Conservation (phyloP, 805 yeast species). For the Blastobotrys attinorum region DNA sequence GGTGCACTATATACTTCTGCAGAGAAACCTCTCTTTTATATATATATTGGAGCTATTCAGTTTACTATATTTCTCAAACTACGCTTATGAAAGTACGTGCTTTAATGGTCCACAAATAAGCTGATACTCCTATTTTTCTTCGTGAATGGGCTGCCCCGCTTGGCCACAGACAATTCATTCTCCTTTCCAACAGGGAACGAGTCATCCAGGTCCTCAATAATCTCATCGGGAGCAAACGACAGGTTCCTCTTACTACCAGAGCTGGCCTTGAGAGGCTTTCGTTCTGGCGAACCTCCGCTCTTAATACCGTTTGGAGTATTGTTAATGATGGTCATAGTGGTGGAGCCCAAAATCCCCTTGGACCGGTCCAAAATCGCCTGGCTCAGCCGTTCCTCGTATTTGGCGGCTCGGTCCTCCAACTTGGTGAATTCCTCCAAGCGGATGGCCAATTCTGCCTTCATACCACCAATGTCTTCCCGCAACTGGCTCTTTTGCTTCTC, state of each 20-base stretch:
- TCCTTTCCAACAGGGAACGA: conserved; percentile 8
- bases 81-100: too few species aligned
- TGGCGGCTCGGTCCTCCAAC: conserved; percentile 25
- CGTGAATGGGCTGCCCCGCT: conserved; percentile 10
- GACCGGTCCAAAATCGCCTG: conserved; percentile 26
- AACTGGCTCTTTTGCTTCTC: neutral
- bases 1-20: too few species aligned
- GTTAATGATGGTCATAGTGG: conserved; percentile 21
- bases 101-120: conserved; percentile 9
- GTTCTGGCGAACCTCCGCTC: conserved; percentile 5
- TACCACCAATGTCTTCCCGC: neutral
- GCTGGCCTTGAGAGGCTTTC: conserved; percentile 2
- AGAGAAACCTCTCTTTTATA: too few species aligned
- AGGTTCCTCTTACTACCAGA: conserved; percentile 11
- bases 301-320: conserved; percentile 3
- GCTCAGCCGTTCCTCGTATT: conserved; percentile 21
- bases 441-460: conserved; percentile 22
- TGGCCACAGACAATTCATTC: conserved; percentile 10
- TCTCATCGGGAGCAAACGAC: conserved; percentile 12
- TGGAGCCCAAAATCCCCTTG: conserved; percentile 24
- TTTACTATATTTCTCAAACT: too few species aligned
- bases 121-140: conserved; percentile 11
- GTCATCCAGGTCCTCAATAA: conserved; percentile 4
- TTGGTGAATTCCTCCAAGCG: conserved; percentile 25
- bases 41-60: too few species aligned